Base-by-base conservation (phyloP, 371 early-diverging fungal species). In the Funneliformis caledonium region DNA sequence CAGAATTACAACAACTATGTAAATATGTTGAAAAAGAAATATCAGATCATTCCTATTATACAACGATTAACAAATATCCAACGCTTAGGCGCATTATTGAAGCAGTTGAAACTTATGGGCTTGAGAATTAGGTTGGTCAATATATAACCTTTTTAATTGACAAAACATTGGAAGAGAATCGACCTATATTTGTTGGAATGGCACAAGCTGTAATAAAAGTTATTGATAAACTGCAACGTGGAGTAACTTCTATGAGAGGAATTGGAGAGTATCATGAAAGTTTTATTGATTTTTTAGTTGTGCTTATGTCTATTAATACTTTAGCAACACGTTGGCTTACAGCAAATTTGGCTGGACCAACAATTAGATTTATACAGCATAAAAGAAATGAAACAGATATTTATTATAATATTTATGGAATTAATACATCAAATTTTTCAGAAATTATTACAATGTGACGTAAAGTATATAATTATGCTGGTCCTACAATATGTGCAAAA, bases 161-260 rank as follows among this genome's bases (percentile, higher is more conserved):
- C 16, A 65, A 65, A 33, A 65, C 65, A 33, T 10, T 65, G 12
- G 65, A 65, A 33, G 2, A 65, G 16, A 65, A 65, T 33, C 8
- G 2, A 2, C 37, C 37, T 65, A 33, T 65, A 65, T 65, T 65
- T 37, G 4, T 37, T 65, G 4, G 16, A 61, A 22, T 61, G 31
- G 62, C 62, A 8, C n/a, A 61, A 61, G n/a, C 62, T 22, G n/a
- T 65, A 14, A 65, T 11, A n/a, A 65, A 65, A 65, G 11, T 65
- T 65, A 37, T 65, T 37, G 33, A 65, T 65, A 65, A 65, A 65
- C 0, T 65, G 37, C 5, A 65, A 65, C 14, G 37, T 37, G 37
- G 16, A 14, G 5, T 65, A 37, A 65, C 14, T 42, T 14, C 65
- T 37, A 65, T 65, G 37, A 50, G 50, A 14, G 50, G 16, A 65